phyloP scores from a whole-genome alignment of 768 basidiomycete genomes.

The Suillus subluteus region DNA sequence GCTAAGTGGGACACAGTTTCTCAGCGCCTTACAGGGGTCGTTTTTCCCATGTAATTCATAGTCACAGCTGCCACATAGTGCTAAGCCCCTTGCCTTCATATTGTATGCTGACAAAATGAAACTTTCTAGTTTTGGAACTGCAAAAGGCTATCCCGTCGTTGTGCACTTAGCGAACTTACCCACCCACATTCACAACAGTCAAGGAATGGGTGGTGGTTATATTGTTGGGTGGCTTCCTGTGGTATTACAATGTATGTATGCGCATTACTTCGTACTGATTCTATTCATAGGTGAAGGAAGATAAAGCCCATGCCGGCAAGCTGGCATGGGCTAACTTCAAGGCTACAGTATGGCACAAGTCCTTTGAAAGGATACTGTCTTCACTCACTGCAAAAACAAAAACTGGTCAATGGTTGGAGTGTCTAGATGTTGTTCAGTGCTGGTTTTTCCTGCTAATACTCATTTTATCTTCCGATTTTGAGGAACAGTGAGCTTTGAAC shows the following conservation, averaged over 20 bases:
- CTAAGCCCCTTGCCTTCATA: neutral
- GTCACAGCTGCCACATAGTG: neutral
- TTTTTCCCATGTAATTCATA: neutral
- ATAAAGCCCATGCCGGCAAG: neutral
- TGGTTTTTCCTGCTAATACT: neutral
- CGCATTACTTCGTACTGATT: neutral
- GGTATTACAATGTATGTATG: neutral
- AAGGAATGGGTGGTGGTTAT: neutral
- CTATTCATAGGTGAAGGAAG: slow-evolving; percentile 1
- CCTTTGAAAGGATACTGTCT: neutral
- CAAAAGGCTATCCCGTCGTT: neutral
- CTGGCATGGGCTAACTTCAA: neutral
- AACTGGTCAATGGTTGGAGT: neutral
- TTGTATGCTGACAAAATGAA: neutral
- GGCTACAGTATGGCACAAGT: neutral
- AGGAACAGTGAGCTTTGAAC: neutral
- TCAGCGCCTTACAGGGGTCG: neutral
- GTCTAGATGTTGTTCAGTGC: neutral
- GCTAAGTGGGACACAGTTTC: neutral
- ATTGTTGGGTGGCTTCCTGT: neutral
- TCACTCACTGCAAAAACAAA: neutral
- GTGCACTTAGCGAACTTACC: neutral
- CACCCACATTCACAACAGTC: neutral
- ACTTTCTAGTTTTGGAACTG: neutral
- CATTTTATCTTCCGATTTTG: neutral